These are phyloP conservation scores for Leersia perrieri DNA, from an alignment of 176 grass and related monocot genomes.

Conservation along the genomic window DNA sequence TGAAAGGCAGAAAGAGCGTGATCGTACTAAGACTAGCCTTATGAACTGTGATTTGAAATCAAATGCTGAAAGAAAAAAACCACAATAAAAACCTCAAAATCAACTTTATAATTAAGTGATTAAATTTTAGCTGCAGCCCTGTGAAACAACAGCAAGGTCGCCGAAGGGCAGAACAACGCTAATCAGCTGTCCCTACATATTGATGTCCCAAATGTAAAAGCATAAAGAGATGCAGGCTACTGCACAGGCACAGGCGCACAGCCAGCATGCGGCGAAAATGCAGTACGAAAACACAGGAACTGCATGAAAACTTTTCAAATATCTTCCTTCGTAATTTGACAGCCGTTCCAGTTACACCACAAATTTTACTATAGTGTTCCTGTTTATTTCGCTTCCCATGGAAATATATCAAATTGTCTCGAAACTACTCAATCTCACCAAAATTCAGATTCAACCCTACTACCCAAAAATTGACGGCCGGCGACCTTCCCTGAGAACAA, in stretches of 20 bases:
- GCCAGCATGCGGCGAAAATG: neutral
- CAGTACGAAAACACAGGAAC: neutral
- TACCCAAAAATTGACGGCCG: constrained; percentile 16
- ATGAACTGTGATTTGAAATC: too few species aligned
- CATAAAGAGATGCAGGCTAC: neutral
- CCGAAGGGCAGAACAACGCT: too few species aligned
- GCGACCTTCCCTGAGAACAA: neutral
- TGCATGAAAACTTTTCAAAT: neutral
- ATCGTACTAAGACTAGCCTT: too few species aligned
- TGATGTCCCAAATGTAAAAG: neutral
- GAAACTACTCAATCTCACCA: constrained; percentile 21
- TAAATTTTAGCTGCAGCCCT: too few species aligned
- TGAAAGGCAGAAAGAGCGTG: too few species aligned
- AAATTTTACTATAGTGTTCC: neutral
- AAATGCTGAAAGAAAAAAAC: too few species aligned
- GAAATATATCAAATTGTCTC: constrained; percentile 19
- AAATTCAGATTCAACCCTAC: constrained; percentile 25
- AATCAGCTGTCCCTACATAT: too few species aligned
- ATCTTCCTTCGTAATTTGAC: neutral
- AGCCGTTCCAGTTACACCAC: constrained; percentile 23
- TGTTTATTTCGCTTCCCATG: constrained; percentile 34
- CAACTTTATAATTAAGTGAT: too few species aligned
- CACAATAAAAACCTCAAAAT: too few species aligned
- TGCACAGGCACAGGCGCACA: too few species aligned
- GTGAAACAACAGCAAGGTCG: too few species aligned